Evolutionary conservation across 305 asterid genomes (phyloP).

Genomic region (Fraxinus ornus): DNA sequence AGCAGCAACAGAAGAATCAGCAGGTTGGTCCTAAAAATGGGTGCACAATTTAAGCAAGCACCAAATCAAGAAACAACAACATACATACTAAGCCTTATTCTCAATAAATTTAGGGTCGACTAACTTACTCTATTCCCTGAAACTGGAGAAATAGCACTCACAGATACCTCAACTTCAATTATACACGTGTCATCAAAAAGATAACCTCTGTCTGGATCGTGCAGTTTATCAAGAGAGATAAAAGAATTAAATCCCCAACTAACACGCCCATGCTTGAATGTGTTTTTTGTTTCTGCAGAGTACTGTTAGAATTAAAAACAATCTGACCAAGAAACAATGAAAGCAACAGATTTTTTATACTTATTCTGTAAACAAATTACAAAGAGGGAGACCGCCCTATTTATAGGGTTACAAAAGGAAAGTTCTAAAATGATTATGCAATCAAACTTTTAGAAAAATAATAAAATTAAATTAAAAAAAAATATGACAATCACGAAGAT

Average conservation of each 20-base stretch:
- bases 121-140: neutral
- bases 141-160: neutral
- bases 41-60: neutral
- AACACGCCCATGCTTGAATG: neutral
- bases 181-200: neutral
- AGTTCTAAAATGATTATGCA: neutral
- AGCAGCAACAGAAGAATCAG: neutral
- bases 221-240: neutral
- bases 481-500: neutral
- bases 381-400: neutral
- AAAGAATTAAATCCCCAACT: conserved; percentile 8
- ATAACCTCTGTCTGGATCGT: conserved; percentile 5
- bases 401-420: neutral
- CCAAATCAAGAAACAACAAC: neutral
- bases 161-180: conserved; percentile 15
- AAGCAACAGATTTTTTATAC: neutral
- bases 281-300: conserved; percentile 9
- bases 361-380: neutral
- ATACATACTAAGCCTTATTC: neutral
- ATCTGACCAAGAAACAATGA: neutral
- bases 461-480: neutral
- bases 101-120: neutral
- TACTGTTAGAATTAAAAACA: neutral
- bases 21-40: neutral
- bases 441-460: neutral